Conservation (phyloP, 169 alveolate genomes). For the Cryptosporidium canis region DNA sequence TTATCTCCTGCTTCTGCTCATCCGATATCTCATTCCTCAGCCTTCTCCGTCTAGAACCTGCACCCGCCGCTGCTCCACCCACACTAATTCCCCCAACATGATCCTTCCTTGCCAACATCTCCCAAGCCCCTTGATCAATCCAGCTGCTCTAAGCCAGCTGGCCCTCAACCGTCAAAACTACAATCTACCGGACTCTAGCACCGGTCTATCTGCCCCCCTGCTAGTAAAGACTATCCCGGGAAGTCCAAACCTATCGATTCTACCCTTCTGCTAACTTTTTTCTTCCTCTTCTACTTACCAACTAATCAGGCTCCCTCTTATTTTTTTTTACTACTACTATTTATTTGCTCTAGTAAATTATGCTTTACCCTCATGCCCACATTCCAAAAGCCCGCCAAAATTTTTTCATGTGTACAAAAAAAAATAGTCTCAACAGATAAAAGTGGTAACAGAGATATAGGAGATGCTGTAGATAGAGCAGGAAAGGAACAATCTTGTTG, state of each 20-base stretch:
- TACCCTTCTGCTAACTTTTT: too few relatives aligned
- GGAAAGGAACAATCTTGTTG: too few relatives aligned
- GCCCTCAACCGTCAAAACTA: too few relatives aligned
- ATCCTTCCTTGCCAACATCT: constrained; percentile 60
- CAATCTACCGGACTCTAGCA: too few relatives aligned
- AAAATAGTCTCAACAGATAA: background rate
- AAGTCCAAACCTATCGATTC: too few relatives aligned
- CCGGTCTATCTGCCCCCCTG: too few relatives aligned
- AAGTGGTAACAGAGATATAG: background rate
- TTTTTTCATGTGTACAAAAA: background rate
- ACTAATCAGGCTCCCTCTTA: background rate
- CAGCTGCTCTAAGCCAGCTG: too few relatives aligned
- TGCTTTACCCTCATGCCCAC: background rate
- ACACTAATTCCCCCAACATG: constrained; percentile 29
- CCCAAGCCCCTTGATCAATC: background rate
- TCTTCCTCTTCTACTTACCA: too few relatives aligned
- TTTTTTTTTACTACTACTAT: too few relatives aligned
- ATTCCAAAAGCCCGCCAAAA: background rate
- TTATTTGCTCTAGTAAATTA: too few relatives aligned
- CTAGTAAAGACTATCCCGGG: too few relatives aligned
- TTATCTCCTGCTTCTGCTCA: constrained; percentile 93
- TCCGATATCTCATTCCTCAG: constrained; percentile 87
- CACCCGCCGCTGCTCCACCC: constrained; percentile 49
- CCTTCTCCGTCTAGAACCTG: constrained; percentile 63
- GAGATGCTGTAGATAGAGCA: too few relatives aligned